A percentile compares a stretch with the other conserved stretches of the same genome.
Conservation (phyloP, 345 rosid species). For the Lepidium didymum region DNA sequence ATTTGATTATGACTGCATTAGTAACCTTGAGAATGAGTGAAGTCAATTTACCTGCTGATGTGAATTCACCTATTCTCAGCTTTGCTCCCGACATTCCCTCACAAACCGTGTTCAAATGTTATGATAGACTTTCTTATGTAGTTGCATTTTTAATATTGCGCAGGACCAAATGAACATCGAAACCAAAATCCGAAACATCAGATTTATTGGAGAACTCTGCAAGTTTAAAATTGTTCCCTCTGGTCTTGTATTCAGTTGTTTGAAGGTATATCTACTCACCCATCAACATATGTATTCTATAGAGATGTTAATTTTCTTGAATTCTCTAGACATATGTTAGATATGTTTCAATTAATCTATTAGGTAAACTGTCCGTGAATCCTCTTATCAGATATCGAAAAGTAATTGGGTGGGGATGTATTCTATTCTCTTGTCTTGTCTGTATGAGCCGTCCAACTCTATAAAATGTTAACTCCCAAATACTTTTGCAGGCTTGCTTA, state of each 20-base stretch:
- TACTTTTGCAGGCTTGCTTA: constrained; percentile 67
- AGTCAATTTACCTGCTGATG: background rate
- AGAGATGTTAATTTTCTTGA: constrained; percentile 1
- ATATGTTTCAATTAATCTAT: no score
- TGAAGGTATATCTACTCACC: constrained; percentile 55
- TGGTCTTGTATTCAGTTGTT: constrained; percentile 83
- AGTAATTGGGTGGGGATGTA: background rate
- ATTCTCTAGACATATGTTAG: background rate
- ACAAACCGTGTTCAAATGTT: background rate
- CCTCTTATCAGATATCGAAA: background rate
- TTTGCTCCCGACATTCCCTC: background rate
- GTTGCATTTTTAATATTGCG: constrained; percentile 21
- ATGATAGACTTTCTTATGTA: constrained; percentile 4
- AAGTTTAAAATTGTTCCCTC: constrained; percentile 81
- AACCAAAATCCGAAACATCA: constrained; percentile 92
- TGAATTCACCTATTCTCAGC: background rate
- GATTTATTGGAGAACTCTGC: constrained; percentile 98
- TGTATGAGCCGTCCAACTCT: background rate
- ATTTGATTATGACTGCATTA: constrained; percentile 7
- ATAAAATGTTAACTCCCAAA: constrained; percentile 6
- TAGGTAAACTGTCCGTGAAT: background rate
- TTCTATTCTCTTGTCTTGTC: background rate
- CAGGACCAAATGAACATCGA: constrained; percentile 99
- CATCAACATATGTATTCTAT: constrained; percentile 4
- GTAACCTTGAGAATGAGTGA: background rate